Percentiles rank a stretch among this genome's conserved stretches.
These are phyloP conservation scores for Echinosophora koreensis DNA, from an alignment of 306 rosid species.

Conservation along the genomic window DNA sequence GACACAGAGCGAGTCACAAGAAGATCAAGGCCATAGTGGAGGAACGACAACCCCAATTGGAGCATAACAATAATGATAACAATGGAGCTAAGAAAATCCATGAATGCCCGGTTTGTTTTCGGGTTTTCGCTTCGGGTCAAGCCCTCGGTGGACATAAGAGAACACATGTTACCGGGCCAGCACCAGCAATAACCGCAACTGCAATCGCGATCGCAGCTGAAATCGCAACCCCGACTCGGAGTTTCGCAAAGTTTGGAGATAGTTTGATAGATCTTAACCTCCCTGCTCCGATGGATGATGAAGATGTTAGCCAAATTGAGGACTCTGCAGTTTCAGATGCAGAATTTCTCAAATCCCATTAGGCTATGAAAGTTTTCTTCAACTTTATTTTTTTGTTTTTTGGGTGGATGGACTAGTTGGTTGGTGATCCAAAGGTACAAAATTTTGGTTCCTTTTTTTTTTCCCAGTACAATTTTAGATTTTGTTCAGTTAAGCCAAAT, in stretches of 20 bases:
- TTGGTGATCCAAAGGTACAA: slow-evolving; percentile 53
- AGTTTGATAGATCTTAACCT: slow-evolving; percentile 88
- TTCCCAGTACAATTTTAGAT: slow-evolving; percentile 39
- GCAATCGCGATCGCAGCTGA: neutral
- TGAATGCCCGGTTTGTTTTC: slow-evolving; percentile 81
- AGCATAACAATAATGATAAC: neutral
- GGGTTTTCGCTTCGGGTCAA: slow-evolving; percentile 92
- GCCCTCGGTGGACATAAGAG: slow-evolving; percentile 98
- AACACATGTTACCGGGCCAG: slow-evolving; percentile 71
- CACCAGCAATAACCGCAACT: slow-evolving; percentile 22
- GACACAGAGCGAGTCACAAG: slow-evolving; percentile 97
- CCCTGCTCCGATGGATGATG: slow-evolving; percentile 84
- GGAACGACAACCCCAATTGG: neutral
- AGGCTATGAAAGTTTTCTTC: slow-evolving; percentile 30
- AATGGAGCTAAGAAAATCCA: slow-evolving; percentile 64
- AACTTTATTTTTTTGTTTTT: neutral
- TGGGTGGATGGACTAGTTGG: slow-evolving; percentile 25
- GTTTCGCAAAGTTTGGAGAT: slow-evolving; percentile 45
- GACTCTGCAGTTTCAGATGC: slow-evolving; percentile 87
- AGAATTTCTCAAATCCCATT: slow-evolving; percentile 63
- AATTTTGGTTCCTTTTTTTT: slow-evolving; percentile 56
- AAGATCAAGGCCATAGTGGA: slow-evolving; percentile 53
- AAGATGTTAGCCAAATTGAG: slow-evolving; percentile 72
- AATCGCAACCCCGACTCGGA: neutral
- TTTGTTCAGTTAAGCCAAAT: slow-evolving; percentile 46